phyloP scores from a whole-genome alignment of 2,329 filamentous ascomycete species.

The Diaporthe longicolla region DNA sequence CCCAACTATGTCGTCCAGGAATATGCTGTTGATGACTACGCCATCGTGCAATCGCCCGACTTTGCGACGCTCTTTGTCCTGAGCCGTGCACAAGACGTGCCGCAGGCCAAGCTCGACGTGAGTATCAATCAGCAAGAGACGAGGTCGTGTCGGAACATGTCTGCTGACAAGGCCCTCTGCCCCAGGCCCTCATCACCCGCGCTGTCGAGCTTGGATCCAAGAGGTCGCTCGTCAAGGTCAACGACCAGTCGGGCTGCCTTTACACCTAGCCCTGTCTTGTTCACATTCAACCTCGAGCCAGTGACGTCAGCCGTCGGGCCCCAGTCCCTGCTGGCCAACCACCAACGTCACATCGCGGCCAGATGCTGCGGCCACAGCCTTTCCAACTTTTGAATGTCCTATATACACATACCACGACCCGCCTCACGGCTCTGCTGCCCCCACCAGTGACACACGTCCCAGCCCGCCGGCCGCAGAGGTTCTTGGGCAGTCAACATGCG shows the following conservation, averaged over 20 bases:
- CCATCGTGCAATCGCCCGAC: conserved; percentile 44
- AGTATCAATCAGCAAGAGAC: conserved; percentile 7
- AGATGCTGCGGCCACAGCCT: neutral
- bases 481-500: conserved; percentile 22
- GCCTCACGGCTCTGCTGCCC: neutral
- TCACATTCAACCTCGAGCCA: too few species aligned
- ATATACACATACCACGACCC: too few species aligned
- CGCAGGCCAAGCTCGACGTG: conserved; percentile 41
- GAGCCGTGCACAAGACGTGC: conserved; percentile 44
- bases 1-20: conserved; percentile 47
- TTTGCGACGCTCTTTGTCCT: conserved; percentile 43
- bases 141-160: too few species aligned
- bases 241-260: conserved; percentile 38
- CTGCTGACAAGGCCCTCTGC: neutral
- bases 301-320: conserved; percentile 35
- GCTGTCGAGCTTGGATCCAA: conserved; percentile 38
- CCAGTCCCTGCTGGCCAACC: neutral
- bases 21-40: conserved; percentile 43
- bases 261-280: conserved; percentile 23
- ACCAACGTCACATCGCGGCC: too few species aligned
- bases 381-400: conserved; percentile 3
- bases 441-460: neutral
- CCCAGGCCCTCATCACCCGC: conserved; percentile 37
- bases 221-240: conserved; percentile 34
- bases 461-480: neutral